phyloP scores from a whole-genome alignment of 139 green algal genomes.

The Picochlorum sp. region DNA sequence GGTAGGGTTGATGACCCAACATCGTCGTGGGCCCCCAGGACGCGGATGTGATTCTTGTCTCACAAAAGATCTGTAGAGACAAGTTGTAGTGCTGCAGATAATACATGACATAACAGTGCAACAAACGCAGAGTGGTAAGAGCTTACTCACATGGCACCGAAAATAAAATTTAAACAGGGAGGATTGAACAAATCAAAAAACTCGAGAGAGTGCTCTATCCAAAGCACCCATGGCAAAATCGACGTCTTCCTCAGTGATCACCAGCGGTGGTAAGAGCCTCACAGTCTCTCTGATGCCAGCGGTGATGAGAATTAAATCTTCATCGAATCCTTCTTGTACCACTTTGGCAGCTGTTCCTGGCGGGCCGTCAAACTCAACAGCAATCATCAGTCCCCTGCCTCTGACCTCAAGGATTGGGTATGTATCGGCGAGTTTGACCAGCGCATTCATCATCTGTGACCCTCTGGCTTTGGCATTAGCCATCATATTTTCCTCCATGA shows the following conservation, averaged over 20 bases:
- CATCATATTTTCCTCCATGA: conserved; percentile 63
- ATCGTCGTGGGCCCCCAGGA: too few species aligned
- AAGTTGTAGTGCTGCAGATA: too few species aligned
- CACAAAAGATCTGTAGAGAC: too few species aligned
- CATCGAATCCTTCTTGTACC: conserved; percentile 38
- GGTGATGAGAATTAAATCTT: conserved; percentile 59
- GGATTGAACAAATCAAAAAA: not conserved
- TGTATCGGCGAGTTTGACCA: conserved; percentile 6
- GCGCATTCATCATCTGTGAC: conserved; percentile 43
- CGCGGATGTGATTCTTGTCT: too few species aligned
- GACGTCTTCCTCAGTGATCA: conserved; percentile 47
- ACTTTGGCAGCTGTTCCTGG: conserved; percentile 40
- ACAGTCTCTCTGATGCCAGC: conserved; percentile 62
- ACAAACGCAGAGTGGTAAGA: too few species aligned
- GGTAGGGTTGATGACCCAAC: too few species aligned
- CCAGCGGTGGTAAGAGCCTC: conserved; percentile 71
- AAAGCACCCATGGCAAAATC: conserved; percentile 42
- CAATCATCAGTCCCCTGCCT: conserved; percentile 73
- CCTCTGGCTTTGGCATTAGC: conserved; percentile 52
- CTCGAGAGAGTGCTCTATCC: conserved; percentile 1
- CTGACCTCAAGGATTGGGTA: conserved; percentile 63
- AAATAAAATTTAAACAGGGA: not conserved
- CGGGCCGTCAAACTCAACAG: conserved; percentile 56
- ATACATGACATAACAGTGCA: too few species aligned
- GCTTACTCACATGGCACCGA: not conserved